These are phyloP conservation scores for Paratrimastix pyriformis DNA, from an alignment of 78 protist species.

Conservation along the genomic window DNA sequence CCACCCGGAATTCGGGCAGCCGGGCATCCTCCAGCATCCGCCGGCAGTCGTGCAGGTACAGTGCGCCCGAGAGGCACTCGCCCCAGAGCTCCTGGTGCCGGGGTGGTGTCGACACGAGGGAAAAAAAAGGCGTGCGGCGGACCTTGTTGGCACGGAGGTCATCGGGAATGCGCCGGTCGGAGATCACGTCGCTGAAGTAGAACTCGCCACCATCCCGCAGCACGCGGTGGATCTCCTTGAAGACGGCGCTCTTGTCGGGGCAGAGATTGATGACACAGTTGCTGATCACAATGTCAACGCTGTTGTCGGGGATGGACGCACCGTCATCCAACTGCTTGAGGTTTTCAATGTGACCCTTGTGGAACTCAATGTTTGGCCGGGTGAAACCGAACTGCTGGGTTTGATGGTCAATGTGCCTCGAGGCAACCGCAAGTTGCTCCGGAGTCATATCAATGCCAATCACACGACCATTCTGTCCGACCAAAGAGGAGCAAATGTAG, in stretches of 20 bases:
- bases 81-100: conserved; percentile 35
- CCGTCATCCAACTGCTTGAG: conserved; percentile 14
- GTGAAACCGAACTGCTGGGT: conserved; percentile 20
- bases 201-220: conserved; percentile 62
- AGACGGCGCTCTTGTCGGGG: conserved; percentile 58
- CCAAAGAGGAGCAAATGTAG: conserved; percentile 32
- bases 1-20: conserved; percentile 52
- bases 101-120: background rate
- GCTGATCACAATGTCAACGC: conserved; percentile 24
- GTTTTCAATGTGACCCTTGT: conserved; percentile 57
- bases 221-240: conserved; percentile 41
- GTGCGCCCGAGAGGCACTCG: conserved; percentile 62
- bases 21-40: conserved; percentile 30
- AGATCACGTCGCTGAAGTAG: conserved; percentile 56
- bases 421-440: conserved; percentile 59
- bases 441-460: conserved; percentile 72
- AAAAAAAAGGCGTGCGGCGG: background rate
- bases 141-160: conserved; percentile 4
- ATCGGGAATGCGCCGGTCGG: conserved; percentile 50
- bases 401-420: conserved; percentile 17
- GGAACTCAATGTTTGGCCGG: conserved; percentile 40
- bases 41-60: conserved; percentile 52
- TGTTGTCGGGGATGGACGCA: no score
- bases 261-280: conserved; percentile 67
- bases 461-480: conserved; percentile 38